A percentile compares a stretch with the other conserved stretches of the same genome.
These are phyloP conservation scores for Tolypocladium cylindrosporum DNA, from an alignment of 2,329 filamentous ascomycete genomes.

Conservation along the genomic window DNA sequence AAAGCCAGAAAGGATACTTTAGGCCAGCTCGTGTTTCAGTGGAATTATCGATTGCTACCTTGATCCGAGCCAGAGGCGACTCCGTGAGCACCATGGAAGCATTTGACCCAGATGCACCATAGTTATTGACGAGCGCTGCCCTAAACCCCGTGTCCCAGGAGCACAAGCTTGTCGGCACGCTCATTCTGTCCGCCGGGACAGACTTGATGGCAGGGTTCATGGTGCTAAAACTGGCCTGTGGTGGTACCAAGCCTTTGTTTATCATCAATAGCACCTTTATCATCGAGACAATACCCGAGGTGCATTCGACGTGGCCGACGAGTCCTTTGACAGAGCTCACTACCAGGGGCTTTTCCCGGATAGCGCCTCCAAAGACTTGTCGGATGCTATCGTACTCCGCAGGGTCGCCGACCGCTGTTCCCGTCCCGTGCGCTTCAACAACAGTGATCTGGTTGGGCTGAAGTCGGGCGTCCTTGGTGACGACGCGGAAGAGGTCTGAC, in stretches of 20 bases:
- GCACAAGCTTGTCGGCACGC: constrained; percentile 11
- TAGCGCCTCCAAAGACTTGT: constrained; percentile 6
- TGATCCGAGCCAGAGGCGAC: constrained; percentile 2
- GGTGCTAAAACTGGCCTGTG: constrained; percentile 19
- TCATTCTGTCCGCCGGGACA: constrained; percentile 3
- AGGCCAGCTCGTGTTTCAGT: neutral
- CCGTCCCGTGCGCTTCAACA: constrained; percentile 41
- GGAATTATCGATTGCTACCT: neutral
- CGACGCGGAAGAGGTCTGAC: constrained; percentile 10
- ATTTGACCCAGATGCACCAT: constrained; percentile 20
- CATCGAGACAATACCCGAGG: constrained; percentile 33
- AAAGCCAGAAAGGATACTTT: constrained; percentile 2
- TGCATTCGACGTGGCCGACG: constrained; percentile 14
- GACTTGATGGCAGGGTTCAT: constrained; percentile 16
- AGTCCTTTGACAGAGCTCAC: constrained; percentile 15
- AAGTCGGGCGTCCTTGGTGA: constrained; percentile 16
- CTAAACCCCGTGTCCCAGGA: constrained; percentile 11
- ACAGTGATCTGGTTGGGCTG: constrained; percentile 8
- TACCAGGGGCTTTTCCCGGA: constrained; percentile 1
- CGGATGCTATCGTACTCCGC: constrained; percentile 24
- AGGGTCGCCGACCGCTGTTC: constrained; percentile 41
- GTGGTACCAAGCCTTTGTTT: constrained; percentile 13
- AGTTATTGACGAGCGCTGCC: constrained; percentile 24
- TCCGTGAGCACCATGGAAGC: constrained; percentile 12
- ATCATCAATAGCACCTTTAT: constrained; percentile 39